A percentile compares a stretch with the other conserved stretches of the same genome.
These are phyloP conservation scores for Monosporascus cannonballus DNA, from an alignment of 2,329 filamentous ascomycete species.

Conservation along the genomic window DNA sequence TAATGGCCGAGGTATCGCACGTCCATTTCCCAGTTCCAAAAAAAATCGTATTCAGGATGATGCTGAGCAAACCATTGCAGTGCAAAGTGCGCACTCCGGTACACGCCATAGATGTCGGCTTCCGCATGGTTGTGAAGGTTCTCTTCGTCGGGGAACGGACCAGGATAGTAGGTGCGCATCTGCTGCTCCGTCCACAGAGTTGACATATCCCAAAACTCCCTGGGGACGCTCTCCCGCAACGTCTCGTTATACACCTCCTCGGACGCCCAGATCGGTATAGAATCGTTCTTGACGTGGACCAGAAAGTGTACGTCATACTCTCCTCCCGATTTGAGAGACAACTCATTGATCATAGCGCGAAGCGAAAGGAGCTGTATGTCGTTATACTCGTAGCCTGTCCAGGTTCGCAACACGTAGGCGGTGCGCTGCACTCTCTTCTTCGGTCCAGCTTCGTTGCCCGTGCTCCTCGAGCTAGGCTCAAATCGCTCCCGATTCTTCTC, in stretches of 20 bases:
- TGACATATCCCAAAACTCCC: slow-evolving; percentile 62
- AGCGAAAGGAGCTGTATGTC: slow-evolving; percentile 60
- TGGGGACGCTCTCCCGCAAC: slow-evolving; percentile 49
- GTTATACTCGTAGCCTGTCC: slow-evolving; percentile 58
- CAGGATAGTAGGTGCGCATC: slow-evolving; percentile 57
- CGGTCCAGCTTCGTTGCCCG: slow-evolving; percentile 1
- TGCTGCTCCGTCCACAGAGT: slow-evolving; percentile 63
- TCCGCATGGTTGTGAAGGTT: slow-evolving; percentile 31
- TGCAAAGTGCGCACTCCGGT: slow-evolving; percentile 38
- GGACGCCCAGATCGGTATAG: slow-evolving; percentile 28
- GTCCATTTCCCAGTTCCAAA: slow-evolving; percentile 45
- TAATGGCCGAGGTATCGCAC: slow-evolving; percentile 37
- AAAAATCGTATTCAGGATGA: slow-evolving; percentile 40
- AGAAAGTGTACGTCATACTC: slow-evolving; percentile 56
- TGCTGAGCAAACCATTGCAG: slow-evolving; percentile 40
- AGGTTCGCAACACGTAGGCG: slow-evolving; percentile 60
- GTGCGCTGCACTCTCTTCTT: slow-evolving; percentile 36
- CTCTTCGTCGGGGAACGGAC: slow-evolving; percentile 51
- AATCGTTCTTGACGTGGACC: slow-evolving; percentile 39
- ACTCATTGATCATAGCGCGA: slow-evolving; percentile 59
- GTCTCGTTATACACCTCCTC: slow-evolving; percentile 39
- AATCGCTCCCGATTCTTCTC: slow-evolving; percentile 47
- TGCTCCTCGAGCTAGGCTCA: slow-evolving; percentile 11
- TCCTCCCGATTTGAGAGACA: slow-evolving; percentile 57
- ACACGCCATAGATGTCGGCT: slow-evolving; percentile 47